These are phyloP conservation scores for Akanthomyces uredinophilus DNA, from an alignment of 2,329 filamentous ascomycete species.

Conservation along the genomic window DNA sequence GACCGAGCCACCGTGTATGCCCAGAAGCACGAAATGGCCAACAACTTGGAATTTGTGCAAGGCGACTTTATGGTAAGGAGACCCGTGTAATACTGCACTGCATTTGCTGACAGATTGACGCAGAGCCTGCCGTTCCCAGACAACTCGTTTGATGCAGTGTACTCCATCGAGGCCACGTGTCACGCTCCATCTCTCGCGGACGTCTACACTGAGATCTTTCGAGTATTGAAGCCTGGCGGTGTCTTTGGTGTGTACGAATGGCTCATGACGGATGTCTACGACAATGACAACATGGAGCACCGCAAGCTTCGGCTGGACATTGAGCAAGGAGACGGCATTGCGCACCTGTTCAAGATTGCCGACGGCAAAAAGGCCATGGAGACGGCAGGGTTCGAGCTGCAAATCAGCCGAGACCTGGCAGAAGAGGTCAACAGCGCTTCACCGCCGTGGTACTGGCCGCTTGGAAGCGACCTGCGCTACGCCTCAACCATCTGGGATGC, in stretches of 20 bases:
- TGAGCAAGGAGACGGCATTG: constrained; percentile 92
- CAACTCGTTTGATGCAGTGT: constrained; percentile 89
- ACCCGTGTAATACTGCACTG: background rate
- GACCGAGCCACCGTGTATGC: constrained; percentile 79
- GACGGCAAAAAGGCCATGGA: constrained; percentile 81
- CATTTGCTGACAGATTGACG: constrained; percentile 15
- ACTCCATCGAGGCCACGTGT: constrained; percentile 94
- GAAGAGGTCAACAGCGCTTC: constrained; percentile 67
- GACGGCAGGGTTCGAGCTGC: constrained; percentile 77
- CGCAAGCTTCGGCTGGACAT: constrained; percentile 89
- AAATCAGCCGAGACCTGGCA: constrained; percentile 82
- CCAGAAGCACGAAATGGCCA: constrained; percentile 66
- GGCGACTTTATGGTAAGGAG: constrained; percentile 80
- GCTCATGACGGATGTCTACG: constrained; percentile 95
- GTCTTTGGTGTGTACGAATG: constrained; percentile 97
- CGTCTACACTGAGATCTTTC: constrained; percentile 91
- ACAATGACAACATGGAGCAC: constrained; percentile 82
- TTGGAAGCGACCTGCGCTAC: constrained; percentile 80
- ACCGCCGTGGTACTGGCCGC: constrained; percentile 90
- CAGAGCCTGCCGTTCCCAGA: constrained; percentile 92
- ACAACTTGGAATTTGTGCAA: constrained; percentile 79
- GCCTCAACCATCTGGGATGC: constrained; percentile 75
- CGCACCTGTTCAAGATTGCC: constrained; percentile 88
- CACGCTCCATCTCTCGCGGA: constrained; percentile 88
- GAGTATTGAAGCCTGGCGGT: constrained; percentile 92